Evolutionary conservation across 2,329 filamentous ascomycete genomes (phyloP), one percentile per base, ranked within the genome.

Genomic region (Geosmithia morbida): DNA sequence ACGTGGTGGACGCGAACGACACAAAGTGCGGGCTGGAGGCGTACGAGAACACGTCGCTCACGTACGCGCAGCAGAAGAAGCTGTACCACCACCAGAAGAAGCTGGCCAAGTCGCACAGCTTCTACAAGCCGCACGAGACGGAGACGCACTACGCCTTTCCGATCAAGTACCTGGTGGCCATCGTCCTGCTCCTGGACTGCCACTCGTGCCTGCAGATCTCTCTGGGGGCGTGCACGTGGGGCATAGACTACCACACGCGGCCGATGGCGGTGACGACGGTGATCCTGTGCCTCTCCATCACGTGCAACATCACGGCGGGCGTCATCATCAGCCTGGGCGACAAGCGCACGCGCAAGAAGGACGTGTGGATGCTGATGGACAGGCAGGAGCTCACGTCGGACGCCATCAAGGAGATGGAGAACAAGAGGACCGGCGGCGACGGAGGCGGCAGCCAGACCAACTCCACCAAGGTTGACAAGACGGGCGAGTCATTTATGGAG

Each of bases 81-180:
- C 72, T 94, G 10, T 72, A 81, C 46, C 81, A 92, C 58, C 87
- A 94, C 57, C 83, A 89, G 57, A 74, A 71, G 54, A 90, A 89
- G 57, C 84, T 92, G 57, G 74, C 83, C 57, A 87, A 83, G 54
- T 87, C 83, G 0, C 87, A 94, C 60, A 88, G 84, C 6, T 94
- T 90, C 62, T 94, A 94, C 70, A 89, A 89, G 56, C 86, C 87
- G 0, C 83, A 94, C 61, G 87, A 94, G 63, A 94, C 87, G 0
- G 71, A 78, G 33, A 94, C 87, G 0, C 87, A 94, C 59, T 73
- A 79, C 58, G 83, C 87, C 0, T 94, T 94, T 51, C 85, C 87
- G 0, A 68, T 89, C 1, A 72, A 75, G 30, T 70, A 87, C 6
- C 77, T 94, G 30, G 72, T 92, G 39, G 79, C 84, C 49, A 81